Base-by-base conservation (phyloP, 2,329 filamentous ascomycete genomes). In the Neofusicoccum kwambonambiense region DNA sequence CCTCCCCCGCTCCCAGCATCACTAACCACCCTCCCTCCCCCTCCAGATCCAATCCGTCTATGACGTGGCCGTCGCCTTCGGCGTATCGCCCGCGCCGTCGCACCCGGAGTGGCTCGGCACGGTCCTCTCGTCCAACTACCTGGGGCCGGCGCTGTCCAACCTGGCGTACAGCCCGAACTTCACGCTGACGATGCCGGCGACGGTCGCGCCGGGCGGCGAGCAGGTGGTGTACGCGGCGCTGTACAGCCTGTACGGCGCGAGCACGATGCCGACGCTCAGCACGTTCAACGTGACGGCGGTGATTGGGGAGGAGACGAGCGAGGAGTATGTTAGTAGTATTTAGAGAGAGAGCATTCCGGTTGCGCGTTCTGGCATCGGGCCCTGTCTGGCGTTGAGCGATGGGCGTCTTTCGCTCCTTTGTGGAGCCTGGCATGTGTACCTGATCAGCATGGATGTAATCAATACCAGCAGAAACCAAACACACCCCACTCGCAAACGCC, bases 61-160 rank as follows among this genome's bases (percentile, higher is more conserved):
- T 68, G 81, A 84, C 67, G 72, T 83, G 2, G 75, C 80, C 61
- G 75, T 82, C 9, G 79, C 77, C 34, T 81, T 81, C 67, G 81
- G 81, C 42, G 77, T 74, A 66, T 57, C 67, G 3, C 54, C 69
- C 1, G 65, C 69, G 1, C 61, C 67, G 1, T 71, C 75, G 68
- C 75, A 67, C 66, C 69, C 70, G 0, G 64, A 65, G 8, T 68
- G 69, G 4, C 69, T 81, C 0, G 79, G 79, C 17, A 57, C 31
- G 1, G 70, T 74, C 31, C 34, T 72, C 1, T 67, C 68, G 13
- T 76, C 74, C 0, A 68, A 72, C 52, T 78, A 78, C 66, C 74
- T 82, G 1, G 80, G 79, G 19, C 75, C 76, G 22, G 67, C 74
- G 17, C 66, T 70, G 47, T 71, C 68, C 17, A 75, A 75, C 67